A percentile compares a stretch with the other conserved stretches of the same genome.
Conservation (phyloP, 495 filamentous ascomycete species). For the Penicillium psychrofluorescens region DNA sequence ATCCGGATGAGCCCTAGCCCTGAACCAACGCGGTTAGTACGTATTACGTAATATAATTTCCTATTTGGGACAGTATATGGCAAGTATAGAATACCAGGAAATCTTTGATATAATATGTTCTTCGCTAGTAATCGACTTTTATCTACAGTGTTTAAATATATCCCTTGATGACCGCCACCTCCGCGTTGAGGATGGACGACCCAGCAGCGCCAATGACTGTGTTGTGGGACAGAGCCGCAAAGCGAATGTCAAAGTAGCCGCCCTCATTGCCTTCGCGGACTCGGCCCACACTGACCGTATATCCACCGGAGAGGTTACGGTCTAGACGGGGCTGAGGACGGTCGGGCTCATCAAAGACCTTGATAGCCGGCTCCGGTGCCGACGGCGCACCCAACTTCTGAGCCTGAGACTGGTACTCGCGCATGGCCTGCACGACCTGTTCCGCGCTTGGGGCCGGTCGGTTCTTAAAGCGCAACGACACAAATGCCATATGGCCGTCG, state of each 20-base stretch:
- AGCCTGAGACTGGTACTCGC: slow-evolving; percentile 67
- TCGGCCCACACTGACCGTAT: slow-evolving; percentile 75
- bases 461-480: slow-evolving; percentile 65
- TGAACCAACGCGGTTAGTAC: slow-evolving; percentile 11
- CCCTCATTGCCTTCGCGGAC: slow-evolving; percentile 62
- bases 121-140: slow-evolving; percentile 21
- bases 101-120: neutral
- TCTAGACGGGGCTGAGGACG: slow-evolving; percentile 82
- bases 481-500: slow-evolving; percentile 79
- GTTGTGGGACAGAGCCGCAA: slow-evolving; percentile 78
- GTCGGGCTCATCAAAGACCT: slow-evolving; percentile 73
- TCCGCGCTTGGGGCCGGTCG: slow-evolving; percentile 50
- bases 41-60: neutral
- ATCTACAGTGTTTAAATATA: slow-evolving; percentile 48
- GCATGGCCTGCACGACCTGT: slow-evolving; percentile 60
- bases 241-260: slow-evolving; percentile 76
- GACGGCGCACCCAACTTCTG: slow-evolving; percentile 69
- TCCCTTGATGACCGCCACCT: slow-evolving; percentile 86
- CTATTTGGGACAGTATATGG: too few relatives aligned
- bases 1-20: slow-evolving; percentile 21
- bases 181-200: slow-evolving; percentile 88
- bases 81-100: slow-evolving; percentile 8
- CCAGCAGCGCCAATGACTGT: slow-evolving; percentile 93
- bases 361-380: slow-evolving; percentile 64
- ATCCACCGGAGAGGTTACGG: slow-evolving; percentile 65